phyloP scores from a whole-genome alignment of 352 stramenopile genomes.

The Phytophthora pistaciae region DNA sequence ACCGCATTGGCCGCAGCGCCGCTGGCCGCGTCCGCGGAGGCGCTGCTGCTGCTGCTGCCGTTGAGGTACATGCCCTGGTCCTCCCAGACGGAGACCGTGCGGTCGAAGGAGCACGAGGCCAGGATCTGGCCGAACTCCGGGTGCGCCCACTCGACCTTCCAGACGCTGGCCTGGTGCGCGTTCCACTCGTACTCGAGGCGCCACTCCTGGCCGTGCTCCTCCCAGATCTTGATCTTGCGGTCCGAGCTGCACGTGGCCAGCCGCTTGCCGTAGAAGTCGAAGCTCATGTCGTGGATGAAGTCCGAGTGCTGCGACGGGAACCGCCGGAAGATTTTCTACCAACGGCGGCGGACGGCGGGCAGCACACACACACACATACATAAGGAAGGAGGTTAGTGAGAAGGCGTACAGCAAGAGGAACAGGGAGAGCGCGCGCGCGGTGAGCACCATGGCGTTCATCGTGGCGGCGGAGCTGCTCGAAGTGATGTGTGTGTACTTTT shows the following conservation, averaged over 20 bases:
- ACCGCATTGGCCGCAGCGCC: constrained; percentile 4
- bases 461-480: neutral
- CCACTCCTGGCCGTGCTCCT: constrained; percentile 88
- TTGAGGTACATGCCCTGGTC: constrained; percentile 84
- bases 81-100: constrained; percentile 96
- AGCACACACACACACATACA: too few relatives aligned
- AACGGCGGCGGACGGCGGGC: neutral
- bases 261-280: constrained; percentile 93
- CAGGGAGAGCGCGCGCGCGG: too few relatives aligned
- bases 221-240: constrained; percentile 93
- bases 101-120: constrained; percentile 94
- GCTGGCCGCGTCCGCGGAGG: neutral
- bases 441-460: constrained; percentile 46
- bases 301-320: constrained; percentile 91
- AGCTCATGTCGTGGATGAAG: constrained; percentile 94
- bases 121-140: constrained; percentile 97
- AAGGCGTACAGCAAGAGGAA: too few relatives aligned
- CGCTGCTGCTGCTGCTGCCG: constrained; percentile 8
- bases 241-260: constrained; percentile 93
- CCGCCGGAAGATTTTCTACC: constrained; percentile 79
- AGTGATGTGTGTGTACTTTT: neutral
- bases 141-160: constrained; percentile 95
- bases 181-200: constrained; percentile 91
- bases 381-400: too few relatives aligned
- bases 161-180: constrained; percentile 92